Conservation (phyloP, 2,329 filamentous ascomycete species). For the Xylaria sp. region DNA sequence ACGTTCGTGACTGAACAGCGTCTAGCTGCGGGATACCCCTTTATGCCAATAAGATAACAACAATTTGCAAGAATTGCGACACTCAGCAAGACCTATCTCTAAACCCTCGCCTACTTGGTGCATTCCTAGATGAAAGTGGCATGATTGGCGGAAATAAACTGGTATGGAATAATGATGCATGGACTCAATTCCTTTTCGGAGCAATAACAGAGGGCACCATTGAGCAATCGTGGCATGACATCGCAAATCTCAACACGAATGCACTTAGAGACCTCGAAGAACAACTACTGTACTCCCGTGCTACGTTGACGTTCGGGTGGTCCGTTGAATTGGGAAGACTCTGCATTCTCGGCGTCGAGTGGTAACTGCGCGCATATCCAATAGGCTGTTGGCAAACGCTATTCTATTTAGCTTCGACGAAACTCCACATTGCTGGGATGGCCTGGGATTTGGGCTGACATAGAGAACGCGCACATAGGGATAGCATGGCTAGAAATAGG, state of each 20-base stretch:
- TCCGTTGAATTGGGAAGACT: conserved; percentile 53
- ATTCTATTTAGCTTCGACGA: neutral
- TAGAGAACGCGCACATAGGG: neutral
- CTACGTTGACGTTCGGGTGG: conserved; percentile 68
- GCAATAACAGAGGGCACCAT: conserved; percentile 43
- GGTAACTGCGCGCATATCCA: conserved; percentile 44
- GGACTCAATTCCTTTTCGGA: conserved; percentile 55
- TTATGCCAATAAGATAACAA: conserved; percentile 60
- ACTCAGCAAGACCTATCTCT: conserved; percentile 47
- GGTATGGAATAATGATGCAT: conserved; percentile 64
- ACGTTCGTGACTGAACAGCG: conserved; percentile 13
- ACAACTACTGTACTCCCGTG: conserved; percentile 61
- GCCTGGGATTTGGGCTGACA: too few species aligned
- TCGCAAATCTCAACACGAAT: conserved; percentile 52
- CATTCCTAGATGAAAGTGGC: conserved; percentile 65
- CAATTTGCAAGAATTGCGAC: conserved; percentile 55
- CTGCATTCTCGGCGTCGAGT: conserved; percentile 57
- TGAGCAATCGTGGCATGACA: conserved; percentile 55
- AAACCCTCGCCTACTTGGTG: conserved; percentile 56
- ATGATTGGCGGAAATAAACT: conserved; percentile 62
- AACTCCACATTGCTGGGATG: neutral
- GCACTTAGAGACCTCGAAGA: conserved; percentile 62
- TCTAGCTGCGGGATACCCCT: conserved; percentile 63
- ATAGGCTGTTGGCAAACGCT: neutral
- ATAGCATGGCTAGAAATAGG: neutral